Evolutionary conservation across 2,329 filamentous ascomycete species (phyloP).

Genomic region (Fusarium metavorans): DNA sequence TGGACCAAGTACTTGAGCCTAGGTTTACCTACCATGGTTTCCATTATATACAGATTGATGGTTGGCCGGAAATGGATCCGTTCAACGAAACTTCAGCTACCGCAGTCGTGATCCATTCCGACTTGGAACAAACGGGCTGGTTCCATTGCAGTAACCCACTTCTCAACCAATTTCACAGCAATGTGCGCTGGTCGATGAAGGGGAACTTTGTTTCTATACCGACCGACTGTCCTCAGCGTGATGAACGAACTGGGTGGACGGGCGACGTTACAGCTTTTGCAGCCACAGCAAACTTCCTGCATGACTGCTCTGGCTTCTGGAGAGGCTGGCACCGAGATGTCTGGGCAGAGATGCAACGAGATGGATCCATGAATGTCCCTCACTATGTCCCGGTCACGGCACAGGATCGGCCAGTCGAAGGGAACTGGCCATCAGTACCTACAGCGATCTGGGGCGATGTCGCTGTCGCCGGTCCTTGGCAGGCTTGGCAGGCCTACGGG

Average conservation of each 20-base stretch:
- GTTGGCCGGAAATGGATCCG: neutral
- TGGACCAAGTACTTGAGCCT: neutral
- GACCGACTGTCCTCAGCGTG: neutral
- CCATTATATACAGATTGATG: neutral
- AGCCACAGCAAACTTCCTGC: conserved; percentile 2
- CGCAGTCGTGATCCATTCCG: neutral
- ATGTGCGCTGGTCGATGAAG: neutral
- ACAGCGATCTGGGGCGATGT: conserved; percentile 20
- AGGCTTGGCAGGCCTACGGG: conserved; percentile 12
- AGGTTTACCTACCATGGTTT: neutral
- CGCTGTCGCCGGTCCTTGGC: conserved; percentile 12
- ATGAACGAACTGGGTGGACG: conserved; percentile 2
- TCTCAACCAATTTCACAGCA: neutral
- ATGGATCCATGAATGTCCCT: neutral
- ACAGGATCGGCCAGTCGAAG: neutral
- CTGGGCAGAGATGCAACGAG: neutral
- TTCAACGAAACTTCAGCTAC: neutral
- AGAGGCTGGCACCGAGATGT: neutral
- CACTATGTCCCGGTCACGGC: neutral
- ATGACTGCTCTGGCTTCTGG: neutral
- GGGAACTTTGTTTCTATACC: neutral
- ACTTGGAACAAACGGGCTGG: neutral
- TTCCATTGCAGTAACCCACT: neutral
- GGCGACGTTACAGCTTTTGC: neutral
- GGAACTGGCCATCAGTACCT: neutral